phyloP scores from a whole-genome alignment of 345 rosid genomes.

The Ceriops tagal region DNA sequence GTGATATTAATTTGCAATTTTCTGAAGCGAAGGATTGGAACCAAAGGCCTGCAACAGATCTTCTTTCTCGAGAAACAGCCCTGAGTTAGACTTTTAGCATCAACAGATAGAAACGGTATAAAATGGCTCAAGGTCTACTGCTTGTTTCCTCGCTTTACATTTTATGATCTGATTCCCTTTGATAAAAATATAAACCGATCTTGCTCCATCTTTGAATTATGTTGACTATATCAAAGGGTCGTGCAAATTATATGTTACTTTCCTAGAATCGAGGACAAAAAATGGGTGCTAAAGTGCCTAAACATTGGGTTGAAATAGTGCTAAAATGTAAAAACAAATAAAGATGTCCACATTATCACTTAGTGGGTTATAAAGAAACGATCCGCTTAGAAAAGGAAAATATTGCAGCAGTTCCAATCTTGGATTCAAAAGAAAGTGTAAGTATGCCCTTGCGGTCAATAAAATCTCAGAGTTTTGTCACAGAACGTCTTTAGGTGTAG shows the following conservation, averaged over 20 bases:
- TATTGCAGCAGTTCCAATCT: too few species aligned
- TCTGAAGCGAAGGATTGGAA: constrained; percentile 8
- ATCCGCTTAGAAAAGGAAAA: too few species aligned
- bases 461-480: too few species aligned
- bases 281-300: background rate
- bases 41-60: background rate
- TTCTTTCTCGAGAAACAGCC: background rate
- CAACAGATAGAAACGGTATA: background rate
- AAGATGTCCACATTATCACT: too few species aligned
- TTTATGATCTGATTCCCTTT: background rate
- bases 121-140: background rate
- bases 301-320: too few species aligned
- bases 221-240: background rate
- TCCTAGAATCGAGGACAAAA: background rate
- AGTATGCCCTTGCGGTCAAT: too few species aligned
- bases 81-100: background rate
- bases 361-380: too few species aligned
- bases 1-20: constrained; percentile 11
- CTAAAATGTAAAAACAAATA: too few species aligned
- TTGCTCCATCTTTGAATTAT: background rate
- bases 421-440: too few species aligned
- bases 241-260: background rate
- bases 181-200: constrained; percentile 14
- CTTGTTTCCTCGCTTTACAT: too few species aligned
- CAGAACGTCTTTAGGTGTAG: too few species aligned